Evolutionary conservation across 1,284 basidiomycete species (phyloP).

Genomic region (Marasmius tenuissimus): DNA sequence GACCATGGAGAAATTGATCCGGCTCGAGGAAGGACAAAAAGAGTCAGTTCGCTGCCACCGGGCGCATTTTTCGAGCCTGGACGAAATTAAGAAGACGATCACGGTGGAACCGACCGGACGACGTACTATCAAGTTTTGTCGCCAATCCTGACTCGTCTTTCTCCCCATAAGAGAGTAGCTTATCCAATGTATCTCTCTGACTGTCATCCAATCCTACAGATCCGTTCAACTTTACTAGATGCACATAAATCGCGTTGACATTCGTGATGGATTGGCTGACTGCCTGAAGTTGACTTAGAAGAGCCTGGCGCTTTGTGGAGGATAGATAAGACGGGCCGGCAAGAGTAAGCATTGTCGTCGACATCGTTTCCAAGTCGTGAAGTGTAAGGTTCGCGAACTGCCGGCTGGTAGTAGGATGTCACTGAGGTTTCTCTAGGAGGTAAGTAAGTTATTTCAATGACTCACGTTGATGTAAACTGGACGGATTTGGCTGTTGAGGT

Average conservation of each 20-base stretch:
- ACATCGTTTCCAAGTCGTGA: too few species aligned
- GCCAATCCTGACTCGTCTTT: not conserved
- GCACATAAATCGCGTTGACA: not conserved
- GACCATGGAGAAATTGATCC: slow-evolving; percentile 90
- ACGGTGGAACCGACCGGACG: not conserved
- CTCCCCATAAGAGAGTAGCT: not conserved
- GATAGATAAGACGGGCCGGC: not conserved
- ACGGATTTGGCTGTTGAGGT: too few species aligned
- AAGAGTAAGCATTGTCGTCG: not conserved
- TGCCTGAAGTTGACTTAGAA: not conserved
- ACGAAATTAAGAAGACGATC: not conserved
- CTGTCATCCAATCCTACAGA: not conserved
- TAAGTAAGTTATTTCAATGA: too few species aligned
- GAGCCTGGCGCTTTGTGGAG: not conserved
- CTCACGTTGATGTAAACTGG: too few species aligned
- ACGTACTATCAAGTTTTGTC: not conserved
- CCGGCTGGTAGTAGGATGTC: too few species aligned
- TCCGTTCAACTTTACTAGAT: not conserved
- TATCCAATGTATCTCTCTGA: not conserved
- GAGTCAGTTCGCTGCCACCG: slow-evolving; percentile 24
- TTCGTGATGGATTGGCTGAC: not conserved
- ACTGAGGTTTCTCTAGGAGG: too few species aligned
- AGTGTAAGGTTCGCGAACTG: too few species aligned
- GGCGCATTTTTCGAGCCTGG: not conserved
- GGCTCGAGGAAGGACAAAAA: slow-evolving; percentile 79